Evolutionary conservation across 208 protist genomes (phyloP).

Genomic region (Leishmania lainsoni): DNA sequence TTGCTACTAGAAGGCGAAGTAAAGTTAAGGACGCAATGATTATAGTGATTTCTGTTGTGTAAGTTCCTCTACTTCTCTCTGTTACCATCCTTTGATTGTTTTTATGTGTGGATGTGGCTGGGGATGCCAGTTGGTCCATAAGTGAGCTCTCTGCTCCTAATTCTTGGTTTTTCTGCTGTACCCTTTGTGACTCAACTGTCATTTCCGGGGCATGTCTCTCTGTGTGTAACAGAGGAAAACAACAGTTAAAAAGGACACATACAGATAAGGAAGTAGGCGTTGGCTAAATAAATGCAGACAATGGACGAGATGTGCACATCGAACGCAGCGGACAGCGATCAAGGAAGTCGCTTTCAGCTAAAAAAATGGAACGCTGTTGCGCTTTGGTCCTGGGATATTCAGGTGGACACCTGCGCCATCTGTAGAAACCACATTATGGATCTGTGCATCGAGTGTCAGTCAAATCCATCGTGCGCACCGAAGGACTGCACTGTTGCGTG

Average conservation of each 20-base stretch:
- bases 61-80: neutral
- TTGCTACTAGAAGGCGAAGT: neutral
- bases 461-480: slow-evolving; percentile 90
- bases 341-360: slow-evolving; percentile 74
- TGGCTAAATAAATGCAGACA: slow-evolving; percentile 10
- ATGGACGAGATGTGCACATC: slow-evolving; percentile 21
- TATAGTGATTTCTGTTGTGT: neutral
- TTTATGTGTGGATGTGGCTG: neutral
- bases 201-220: neutral
- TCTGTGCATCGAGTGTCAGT: slow-evolving; percentile 98
- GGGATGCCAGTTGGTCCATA: neutral
- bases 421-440: slow-evolving; percentile 99
- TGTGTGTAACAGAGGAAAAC: neutral
- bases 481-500: slow-evolving; percentile 98
- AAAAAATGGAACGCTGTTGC: slow-evolving; percentile 99
- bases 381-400: slow-evolving; percentile 98
- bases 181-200: neutral
- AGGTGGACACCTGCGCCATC: slow-evolving; percentile 99
- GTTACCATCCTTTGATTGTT: neutral
- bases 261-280: too few species aligned
- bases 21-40: neutral
- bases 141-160: neutral
- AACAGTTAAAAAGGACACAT: neutral
- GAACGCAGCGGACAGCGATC: slow-evolving; percentile 14
- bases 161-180: neutral